Evolutionary conservation across 2,329 filamentous ascomycete genomes (phyloP).

Genomic region (Neofusicoccum cordaticola): DNA sequence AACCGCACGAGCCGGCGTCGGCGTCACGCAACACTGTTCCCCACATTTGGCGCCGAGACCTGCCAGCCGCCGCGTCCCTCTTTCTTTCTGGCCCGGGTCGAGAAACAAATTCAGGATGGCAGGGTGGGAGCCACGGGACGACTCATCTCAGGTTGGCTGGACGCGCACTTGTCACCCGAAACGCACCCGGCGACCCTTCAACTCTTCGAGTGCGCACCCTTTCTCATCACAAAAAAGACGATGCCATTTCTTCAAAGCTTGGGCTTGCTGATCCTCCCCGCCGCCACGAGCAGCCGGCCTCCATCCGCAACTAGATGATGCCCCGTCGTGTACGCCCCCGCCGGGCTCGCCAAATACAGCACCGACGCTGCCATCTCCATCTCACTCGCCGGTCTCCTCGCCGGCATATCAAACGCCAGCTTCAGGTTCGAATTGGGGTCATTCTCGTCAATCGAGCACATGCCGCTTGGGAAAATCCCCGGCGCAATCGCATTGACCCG

Average conservation of each 20-base stretch:
- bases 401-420: neutral
- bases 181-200: too few species aligned
- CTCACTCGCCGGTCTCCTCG: neutral
- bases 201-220: neutral
- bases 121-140: neutral
- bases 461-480: constrained; percentile 30
- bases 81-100: neutral
- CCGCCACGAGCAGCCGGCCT: neutral
- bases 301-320: neutral
- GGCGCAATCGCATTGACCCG: constrained; percentile 37
- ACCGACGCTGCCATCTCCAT: neutral
- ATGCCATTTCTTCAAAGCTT: neutral
- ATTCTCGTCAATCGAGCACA: neutral
- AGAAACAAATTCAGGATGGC: neutral
- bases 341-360: neutral
- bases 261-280: neutral
- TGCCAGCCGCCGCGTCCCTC: too few species aligned
- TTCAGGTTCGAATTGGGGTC: neutral
- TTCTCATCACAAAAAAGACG: neutral
- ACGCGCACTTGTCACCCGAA: too few species aligned
- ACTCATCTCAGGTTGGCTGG: too few species aligned
- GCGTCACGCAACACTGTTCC: too few species aligned
- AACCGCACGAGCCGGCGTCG: neutral
- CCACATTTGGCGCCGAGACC: too few species aligned
- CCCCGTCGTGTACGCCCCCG: neutral